Base-by-base conservation (phyloP, 106 monocot species). In the Dactylorhiza incarnata region DNA sequence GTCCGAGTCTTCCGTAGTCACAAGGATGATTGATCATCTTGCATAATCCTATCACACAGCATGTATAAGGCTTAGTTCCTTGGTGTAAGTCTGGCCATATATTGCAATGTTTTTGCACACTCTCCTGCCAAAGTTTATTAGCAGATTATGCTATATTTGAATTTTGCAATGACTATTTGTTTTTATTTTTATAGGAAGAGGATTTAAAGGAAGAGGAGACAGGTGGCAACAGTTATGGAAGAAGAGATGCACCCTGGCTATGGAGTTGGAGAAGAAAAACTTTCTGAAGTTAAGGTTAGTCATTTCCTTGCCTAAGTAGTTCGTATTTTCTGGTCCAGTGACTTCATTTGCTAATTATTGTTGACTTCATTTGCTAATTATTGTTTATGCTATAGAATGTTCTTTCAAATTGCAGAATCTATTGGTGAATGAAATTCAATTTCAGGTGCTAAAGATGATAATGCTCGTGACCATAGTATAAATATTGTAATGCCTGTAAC, bases 201-300 rank as follows among this genome's bases (percentile, higher is more conserved):
- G 68, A 68, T 44, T 68, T 44, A 68, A 37, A 68, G 29, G 29
- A 44, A 68, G 45, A 45, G 15, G 46, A 46, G n/a, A 46, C 43
- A 69, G 69, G 6, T 69, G 69, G n/a, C 45, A 46, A 46, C 45
- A 69, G 17, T 46, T 69, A 69, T 69, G 69, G 69, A 69, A 46
- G 69, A 17, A 14, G 69, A 45, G 17, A n/a, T 16, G 17, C 13
- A 69, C 45, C 69, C 45, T 45, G 45, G 45, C 17, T 45, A 43
- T 46, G 45, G 17, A 68, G 68, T 68, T 68, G 68, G 29, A 37
- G 68, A 68, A 43, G 68, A 68, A 37, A 16, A 24, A 0, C 29
- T 68, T 68, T 68, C 44, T 17, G 69, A 69, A 65, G 26, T 65
- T 69, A 69, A 69, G 45, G 69, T 69, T 45, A 69, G 69, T 46